Evolutionary conservation across 129 eudicot genomes (phyloP).

Genomic region (carrot (Daucus carota)): DNA sequence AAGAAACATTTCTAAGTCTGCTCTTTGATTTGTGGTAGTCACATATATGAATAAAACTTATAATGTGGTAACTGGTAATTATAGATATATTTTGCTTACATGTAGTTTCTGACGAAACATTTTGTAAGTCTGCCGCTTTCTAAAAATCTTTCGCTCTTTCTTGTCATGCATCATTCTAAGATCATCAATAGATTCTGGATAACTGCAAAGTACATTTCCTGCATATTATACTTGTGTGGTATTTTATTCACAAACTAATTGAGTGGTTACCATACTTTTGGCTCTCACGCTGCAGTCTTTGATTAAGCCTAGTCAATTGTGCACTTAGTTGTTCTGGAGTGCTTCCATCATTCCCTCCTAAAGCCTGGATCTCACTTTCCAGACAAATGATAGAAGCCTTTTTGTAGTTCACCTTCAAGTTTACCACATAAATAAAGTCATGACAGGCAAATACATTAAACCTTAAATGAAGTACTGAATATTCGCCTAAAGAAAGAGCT

Average conservation of each 20-base stretch:
- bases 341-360: slow-evolving; percentile 58
- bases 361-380: slow-evolving; percentile 67
- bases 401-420: slow-evolving; percentile 38
- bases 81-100: slow-evolving; percentile 33
- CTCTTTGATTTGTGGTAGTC: no score
- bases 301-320: slow-evolving; percentile 42
- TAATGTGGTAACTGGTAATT: neutral
- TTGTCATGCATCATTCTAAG: slow-evolving; percentile 58
- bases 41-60: neutral
- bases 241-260: neutral
- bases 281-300: slow-evolving; percentile 60
- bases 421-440: slow-evolving; percentile 15
- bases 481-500: neutral
- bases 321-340: slow-evolving; percentile 72
- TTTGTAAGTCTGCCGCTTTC: slow-evolving; percentile 62
- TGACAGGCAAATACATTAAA: neutral
- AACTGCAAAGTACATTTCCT: slow-evolving; percentile 32
- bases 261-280: slow-evolving; percentile 37
- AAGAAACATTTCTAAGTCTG: neutral
- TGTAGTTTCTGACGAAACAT: slow-evolving; percentile 65
- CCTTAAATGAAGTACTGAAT: neutral
- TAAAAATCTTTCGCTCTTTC: slow-evolving; percentile 56
- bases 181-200: slow-evolving; percentile 70
- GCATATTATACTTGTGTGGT: neutral
- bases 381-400: slow-evolving; percentile 83